A percentile compares a stretch with the other conserved stretches of the same genome.
These are phyloP conservation scores for Volvariella volvacea DNA, from an alignment of 1,284 basidiomycete genomes.

Conservation along the genomic window DNA sequence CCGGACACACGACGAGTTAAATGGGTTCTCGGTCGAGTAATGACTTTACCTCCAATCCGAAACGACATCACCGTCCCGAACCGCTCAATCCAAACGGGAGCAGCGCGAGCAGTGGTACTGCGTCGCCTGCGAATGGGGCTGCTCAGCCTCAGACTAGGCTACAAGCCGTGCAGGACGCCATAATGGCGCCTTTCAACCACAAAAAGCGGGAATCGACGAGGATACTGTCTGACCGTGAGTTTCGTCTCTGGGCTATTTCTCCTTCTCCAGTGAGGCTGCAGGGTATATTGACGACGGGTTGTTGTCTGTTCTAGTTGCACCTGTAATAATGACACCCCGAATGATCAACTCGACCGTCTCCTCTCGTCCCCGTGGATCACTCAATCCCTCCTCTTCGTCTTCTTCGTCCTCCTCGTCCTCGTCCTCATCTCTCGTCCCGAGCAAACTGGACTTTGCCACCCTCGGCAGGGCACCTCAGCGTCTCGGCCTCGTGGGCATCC, in stretches of 20 bases:
- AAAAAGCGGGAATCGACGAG: slow-evolving; percentile 61
- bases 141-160: slow-evolving; percentile 35
- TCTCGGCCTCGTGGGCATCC: slow-evolving; percentile 42
- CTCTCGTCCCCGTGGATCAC: slow-evolving; percentile 38
- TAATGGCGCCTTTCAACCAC: slow-evolving; percentile 61
- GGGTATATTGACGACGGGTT: too few relatives aligned
- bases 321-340: slow-evolving; percentile 83
- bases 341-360: slow-evolving; percentile 66
- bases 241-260: not conserved
- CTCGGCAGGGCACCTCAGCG: slow-evolving; percentile 68
- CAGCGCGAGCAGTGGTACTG: not conserved
- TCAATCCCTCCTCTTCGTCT: slow-evolving; percentile 26
- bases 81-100: not conserved
- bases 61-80: not conserved
- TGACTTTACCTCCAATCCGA: not conserved
- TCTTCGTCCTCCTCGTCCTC: slow-evolving; percentile 16
- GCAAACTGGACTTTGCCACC: slow-evolving; percentile 59
- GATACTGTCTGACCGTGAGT: slow-evolving; percentile 68
- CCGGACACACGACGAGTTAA: too few relatives aligned
- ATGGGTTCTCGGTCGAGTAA: too few relatives aligned
- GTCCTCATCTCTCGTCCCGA: too few relatives aligned
- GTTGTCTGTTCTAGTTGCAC: slow-evolving; percentile 57
- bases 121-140: not conserved
- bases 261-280: too few relatives aligned
- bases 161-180: slow-evolving; percentile 56